Conservation (phyloP, 345 rosid genomes). For the Linum lewisii region DNA sequence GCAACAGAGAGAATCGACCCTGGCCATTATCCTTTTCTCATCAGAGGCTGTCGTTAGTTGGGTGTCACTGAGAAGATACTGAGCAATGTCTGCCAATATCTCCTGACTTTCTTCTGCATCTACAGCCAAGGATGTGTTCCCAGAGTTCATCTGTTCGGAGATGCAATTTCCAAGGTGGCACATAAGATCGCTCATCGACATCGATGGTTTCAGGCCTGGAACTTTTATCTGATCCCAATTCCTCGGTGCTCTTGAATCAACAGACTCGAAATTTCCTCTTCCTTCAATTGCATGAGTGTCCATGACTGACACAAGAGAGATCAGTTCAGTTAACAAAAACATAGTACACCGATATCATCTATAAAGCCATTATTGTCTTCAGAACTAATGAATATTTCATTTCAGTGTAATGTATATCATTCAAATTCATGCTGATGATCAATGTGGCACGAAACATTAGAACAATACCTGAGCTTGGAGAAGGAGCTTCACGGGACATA, state of each 20-base stretch:
- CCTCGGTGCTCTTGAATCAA: slow-evolving; percentile 41
- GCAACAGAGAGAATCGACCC: slow-evolving; percentile 94
- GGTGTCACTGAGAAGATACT: slow-evolving; percentile 71
- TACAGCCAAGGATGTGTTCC: slow-evolving; percentile 30
- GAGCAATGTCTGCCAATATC: slow-evolving; percentile 68
- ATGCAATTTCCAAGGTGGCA: slow-evolving; percentile 60
- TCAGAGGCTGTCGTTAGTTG: slow-evolving; percentile 56
- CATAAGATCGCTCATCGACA: slow-evolving; percentile 84
- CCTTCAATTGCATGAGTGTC: slow-evolving; percentile 55
- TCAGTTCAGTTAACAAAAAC: too few relatives aligned
- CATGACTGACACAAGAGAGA: slow-evolving; percentile 33
- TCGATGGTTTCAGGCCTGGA: slow-evolving; percentile 76
- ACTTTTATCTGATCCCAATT: slow-evolving; percentile 79
- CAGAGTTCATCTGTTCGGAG: slow-evolving; percentile 57
- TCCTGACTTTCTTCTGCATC: slow-evolving; percentile 36
- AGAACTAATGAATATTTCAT: neutral
- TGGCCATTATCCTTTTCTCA: slow-evolving; percentile 90
- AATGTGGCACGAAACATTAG: neutral
- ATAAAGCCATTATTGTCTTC: neutral
- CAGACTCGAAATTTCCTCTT: slow-evolving; percentile 44
- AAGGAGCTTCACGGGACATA: slow-evolving; percentile 33
- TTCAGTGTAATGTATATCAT: too few relatives aligned
- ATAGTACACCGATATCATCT: neutral
- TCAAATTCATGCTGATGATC: neutral
- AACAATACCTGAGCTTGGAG: slow-evolving; percentile 2